Evolutionary conservation across 2,329 filamentous ascomycete genomes (phyloP), one percentile per base, ranked within the genome.

Genomic region (Penicillium palitans): DNA sequence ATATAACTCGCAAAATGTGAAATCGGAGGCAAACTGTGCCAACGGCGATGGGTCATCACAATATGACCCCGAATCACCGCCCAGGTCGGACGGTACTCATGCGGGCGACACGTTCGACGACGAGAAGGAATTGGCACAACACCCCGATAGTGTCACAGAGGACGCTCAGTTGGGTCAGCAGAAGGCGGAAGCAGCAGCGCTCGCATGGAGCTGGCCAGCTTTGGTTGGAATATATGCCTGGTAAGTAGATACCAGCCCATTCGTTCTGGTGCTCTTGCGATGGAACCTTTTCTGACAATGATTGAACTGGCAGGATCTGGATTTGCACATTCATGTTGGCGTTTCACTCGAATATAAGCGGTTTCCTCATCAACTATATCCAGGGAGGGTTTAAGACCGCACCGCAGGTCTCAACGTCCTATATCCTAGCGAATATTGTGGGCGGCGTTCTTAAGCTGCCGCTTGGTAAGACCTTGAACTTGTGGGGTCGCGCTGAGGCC

Each of bases 401-500:
- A 77, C 83, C 48, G 64, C 84, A 67, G 74, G 80, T 52, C 71
- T 81, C 17, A 3, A 81, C 83, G 2, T 81, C 83, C 17, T 74
- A 76, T 48, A 82, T 87, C 60, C 75, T 88, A 39, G 75, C 83
- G 15, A 80, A 73, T 57, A 74, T 87, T 41, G 81, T 88, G 33
- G 80, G 80, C 35, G 86, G 84, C 25, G 77, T 86, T 35, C 75
- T 82, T 47, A 85, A 85, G 67, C 77, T 89, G n/a, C 82, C 85
- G 1, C 76, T 86, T 21, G 84, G 85, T 54, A 88, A 87, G 68
- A 76, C 85, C 4, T 75, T 88, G 51, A 84, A 88, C 70, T 74
- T 86, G 24, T 88, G 83, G 80, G 86, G 85, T 37, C 83, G 86
- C 45, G 79, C 84, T 0, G 80, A 87, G 66, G 86, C 83, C n/a